These are phyloP conservation scores for Hypoxylon fragiforme DNA, from an alignment of 495 filamentous ascomycete species.

Conservation along the genomic window DNA sequence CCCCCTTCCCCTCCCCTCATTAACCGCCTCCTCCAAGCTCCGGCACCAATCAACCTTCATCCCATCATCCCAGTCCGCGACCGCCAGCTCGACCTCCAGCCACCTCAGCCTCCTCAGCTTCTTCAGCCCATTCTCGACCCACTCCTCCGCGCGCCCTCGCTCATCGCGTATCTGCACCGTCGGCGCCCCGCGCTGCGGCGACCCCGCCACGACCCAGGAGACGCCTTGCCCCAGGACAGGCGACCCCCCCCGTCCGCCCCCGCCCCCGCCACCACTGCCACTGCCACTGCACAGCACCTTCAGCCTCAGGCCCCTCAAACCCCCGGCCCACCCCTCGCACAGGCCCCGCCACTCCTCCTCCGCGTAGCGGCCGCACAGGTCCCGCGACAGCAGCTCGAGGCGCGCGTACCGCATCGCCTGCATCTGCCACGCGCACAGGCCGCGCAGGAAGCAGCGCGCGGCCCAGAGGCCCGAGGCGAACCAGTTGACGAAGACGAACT, in stretches of 20 bases:
- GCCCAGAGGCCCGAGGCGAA: slow-evolving; percentile 40
- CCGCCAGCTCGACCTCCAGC: slow-evolving; percentile 36
- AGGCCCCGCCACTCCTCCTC: slow-evolving; percentile 39
- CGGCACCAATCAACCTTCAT: slow-evolving; percentile 25
- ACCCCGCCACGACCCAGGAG: slow-evolving; percentile 27
- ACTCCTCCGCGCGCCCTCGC: slow-evolving; percentile 17
- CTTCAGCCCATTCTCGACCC: slow-evolving; percentile 20
- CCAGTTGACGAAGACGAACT: slow-evolving; percentile 45
- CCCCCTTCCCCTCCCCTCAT: slow-evolving; percentile 10
- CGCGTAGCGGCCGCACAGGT: slow-evolving; percentile 21
- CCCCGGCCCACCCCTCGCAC: slow-evolving; percentile 34
- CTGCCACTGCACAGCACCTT: slow-evolving; percentile 32
- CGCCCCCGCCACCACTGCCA: neutral
- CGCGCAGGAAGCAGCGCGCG: slow-evolving; percentile 32
- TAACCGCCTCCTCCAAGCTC: slow-evolving; percentile 21
- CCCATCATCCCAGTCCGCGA: slow-evolving; percentile 26
- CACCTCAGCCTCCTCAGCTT: slow-evolving; percentile 19
- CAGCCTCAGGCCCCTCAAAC: slow-evolving; percentile 35
- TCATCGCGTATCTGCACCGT: slow-evolving; percentile 14
- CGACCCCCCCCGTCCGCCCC: neutral
- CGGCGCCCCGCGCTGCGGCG: slow-evolving; percentile 20
- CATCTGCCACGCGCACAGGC: slow-evolving; percentile 38
- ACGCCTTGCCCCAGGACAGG: neutral
- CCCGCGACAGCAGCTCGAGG: slow-evolving; percentile 34
- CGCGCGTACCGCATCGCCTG: slow-evolving; percentile 38